Conservation (phyloP, 192 early-diverging fungal genomes). For the Chytriomyces sp. region DNA sequence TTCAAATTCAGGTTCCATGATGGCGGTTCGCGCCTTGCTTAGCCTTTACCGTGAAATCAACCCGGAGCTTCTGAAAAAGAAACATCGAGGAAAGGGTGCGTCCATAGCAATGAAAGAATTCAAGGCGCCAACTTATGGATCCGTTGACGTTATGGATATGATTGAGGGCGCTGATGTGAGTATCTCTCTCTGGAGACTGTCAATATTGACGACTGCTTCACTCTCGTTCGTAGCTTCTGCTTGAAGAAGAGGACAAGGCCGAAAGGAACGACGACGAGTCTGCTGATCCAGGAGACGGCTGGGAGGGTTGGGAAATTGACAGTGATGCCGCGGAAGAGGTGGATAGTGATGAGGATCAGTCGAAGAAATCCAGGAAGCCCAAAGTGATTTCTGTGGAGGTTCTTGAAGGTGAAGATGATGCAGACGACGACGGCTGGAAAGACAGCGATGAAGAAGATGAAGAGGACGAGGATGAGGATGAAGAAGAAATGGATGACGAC, state of each 20-base stretch:
- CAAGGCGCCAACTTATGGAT: slow-evolving; percentile 71
- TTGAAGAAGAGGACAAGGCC: slow-evolving; percentile 32
- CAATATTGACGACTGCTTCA: too few species aligned
- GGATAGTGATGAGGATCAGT: slow-evolving; percentile 57
- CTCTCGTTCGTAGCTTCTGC: slow-evolving; percentile 36
- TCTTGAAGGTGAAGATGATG: slow-evolving; percentile 20
- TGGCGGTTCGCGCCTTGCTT: slow-evolving; percentile 88
- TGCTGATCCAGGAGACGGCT: slow-evolving; percentile 39
- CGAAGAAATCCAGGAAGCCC: slow-evolving; percentile 39
- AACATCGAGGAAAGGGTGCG: slow-evolving; percentile 87
- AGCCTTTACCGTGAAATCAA: slow-evolving; percentile 93
- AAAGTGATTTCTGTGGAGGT: too few species aligned
- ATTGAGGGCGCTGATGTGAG: slow-evolving; percentile 79
- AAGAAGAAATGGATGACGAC: too few species aligned
- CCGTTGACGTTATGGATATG: slow-evolving; percentile 62
- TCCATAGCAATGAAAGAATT: slow-evolving; percentile 71
- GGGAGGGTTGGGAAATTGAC: slow-evolving; percentile 43
- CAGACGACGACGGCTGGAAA: slow-evolving; percentile 11
- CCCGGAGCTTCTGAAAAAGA: slow-evolving; percentile 88
- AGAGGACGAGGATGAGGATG: slow-evolving; percentile 15
- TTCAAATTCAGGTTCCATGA: slow-evolving; percentile 61
- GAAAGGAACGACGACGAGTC: slow-evolving; percentile 34
- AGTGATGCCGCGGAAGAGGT: slow-evolving; percentile 40
- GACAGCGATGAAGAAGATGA: slow-evolving; percentile 13
- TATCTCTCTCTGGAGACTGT: slow-evolving; percentile 1